phyloP scores from a whole-genome alignment of 2,329 filamentous ascomycete genomes.

The Scleromitrula shiraiana region DNA sequence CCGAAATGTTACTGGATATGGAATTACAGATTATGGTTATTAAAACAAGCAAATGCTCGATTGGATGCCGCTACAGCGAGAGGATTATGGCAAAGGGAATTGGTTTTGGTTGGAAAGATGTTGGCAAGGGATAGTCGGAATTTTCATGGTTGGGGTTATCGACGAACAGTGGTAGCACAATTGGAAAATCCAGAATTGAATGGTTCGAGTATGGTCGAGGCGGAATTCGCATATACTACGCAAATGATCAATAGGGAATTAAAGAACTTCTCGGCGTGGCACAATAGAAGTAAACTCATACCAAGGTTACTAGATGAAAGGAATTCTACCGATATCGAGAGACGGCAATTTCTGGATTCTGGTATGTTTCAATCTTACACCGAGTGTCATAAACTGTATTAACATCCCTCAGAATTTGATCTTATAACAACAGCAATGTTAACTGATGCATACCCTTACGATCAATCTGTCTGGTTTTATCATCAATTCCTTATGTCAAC shows the following conservation, averaged over 20 bases:
- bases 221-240: constrained; percentile 84
- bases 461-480: constrained; percentile 96
- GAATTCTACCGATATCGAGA: constrained; percentile 50
- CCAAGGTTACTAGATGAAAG: constrained; percentile 66
- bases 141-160: constrained; percentile 94
- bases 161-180: constrained; percentile 67
- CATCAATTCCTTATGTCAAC: constrained; percentile 79
- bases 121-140: constrained; percentile 78
- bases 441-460: constrained; percentile 71
- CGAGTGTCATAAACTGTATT: constrained; percentile 8
- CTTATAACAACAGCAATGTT: constrained; percentile 65
- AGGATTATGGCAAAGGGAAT: constrained; percentile 74
- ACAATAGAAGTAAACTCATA: constrained; percentile 79
- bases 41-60: constrained; percentile 60
- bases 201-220: constrained; percentile 59
- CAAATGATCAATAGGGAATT: constrained; percentile 79
- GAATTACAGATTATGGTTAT: constrained; percentile 86
- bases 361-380: constrained; percentile 36
- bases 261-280: constrained; percentile 97
- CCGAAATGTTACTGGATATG: constrained; percentile 99
- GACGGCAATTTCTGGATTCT: constrained; percentile 63
- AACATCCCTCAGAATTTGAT: constrained; percentile 53
- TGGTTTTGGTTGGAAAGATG: constrained; percentile 81
- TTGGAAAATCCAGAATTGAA: constrained; percentile 54
- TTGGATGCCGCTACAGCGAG: constrained; percentile 50